Percentiles rank a stretch among this genome's conserved stretches.
These are phyloP conservation scores for Chalaropsis thielavioides DNA, from an alignment of 2,329 filamentous ascomycete species.

Conservation along the genomic window DNA sequence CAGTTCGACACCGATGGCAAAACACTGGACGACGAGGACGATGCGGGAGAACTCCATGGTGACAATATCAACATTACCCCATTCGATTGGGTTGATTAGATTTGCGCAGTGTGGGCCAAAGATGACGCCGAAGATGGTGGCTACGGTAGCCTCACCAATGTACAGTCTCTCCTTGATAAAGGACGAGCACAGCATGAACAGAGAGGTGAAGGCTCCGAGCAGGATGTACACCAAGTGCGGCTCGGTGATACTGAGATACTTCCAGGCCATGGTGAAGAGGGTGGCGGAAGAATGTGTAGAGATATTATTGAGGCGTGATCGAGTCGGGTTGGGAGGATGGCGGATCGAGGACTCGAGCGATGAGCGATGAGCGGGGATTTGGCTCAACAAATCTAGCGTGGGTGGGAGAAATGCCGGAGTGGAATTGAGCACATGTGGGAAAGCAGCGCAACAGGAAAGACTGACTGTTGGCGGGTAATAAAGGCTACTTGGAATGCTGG, in stretches of 20 bases:
- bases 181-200: conserved; percentile 97
- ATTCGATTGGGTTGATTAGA: conserved; percentile 58
- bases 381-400: not conserved
- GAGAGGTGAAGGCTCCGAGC: conserved; percentile 85
- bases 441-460: not conserved
- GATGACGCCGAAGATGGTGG: conserved; percentile 74
- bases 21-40: conserved; percentile 82
- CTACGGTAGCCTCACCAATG: conserved; percentile 94
- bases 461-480: not conserved
- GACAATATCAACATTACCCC: conserved; percentile 75
- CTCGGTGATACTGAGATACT: conserved; percentile 72
- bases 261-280: conserved; percentile 50
- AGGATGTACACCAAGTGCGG: conserved; percentile 98
- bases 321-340: not conserved
- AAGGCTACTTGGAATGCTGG: not conserved
- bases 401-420: not conserved
- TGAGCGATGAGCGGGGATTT: not conserved
- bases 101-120: conserved; percentile 76
- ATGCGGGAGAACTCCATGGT: conserved; percentile 83
- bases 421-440: not conserved
- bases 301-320: not conserved
- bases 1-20: conserved; percentile 80
- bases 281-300: not conserved
- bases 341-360: not conserved
- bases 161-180: conserved; percentile 98